Conservation (phyloP, 1,284 basidiomycete species). For the Cryptococcus hybrid region DNA sequence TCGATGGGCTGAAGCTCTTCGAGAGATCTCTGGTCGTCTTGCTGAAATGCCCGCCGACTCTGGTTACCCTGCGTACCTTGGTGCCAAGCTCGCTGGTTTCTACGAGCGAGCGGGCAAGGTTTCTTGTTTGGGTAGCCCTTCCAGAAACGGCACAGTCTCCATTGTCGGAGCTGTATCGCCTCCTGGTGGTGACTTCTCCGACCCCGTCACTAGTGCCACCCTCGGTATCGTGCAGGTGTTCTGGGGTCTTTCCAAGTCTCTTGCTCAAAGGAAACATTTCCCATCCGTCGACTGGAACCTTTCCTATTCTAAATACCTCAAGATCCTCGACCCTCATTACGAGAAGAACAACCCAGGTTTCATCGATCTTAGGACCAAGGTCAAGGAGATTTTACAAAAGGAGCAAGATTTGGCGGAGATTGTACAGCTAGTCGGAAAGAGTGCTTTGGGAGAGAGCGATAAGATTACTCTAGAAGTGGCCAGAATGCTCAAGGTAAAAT, state of each 20-base stretch:
- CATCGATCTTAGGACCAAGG: slow-evolving; percentile 83
- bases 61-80: slow-evolving; percentile 95
- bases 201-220: slow-evolving; percentile 96
- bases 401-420: slow-evolving; percentile 99
- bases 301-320: slow-evolving; percentile 98
- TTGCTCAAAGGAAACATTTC: slow-evolving; percentile 92
- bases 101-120: slow-evolving; percentile 99
- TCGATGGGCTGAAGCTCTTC: slow-evolving; percentile 98
- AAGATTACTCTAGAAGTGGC: slow-evolving; percentile 99
- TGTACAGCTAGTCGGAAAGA: slow-evolving; percentile 98
- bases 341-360: slow-evolving; percentile 89
- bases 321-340: slow-evolving; percentile 91
- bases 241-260: slow-evolving; percentile 53
- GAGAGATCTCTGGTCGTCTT: slow-evolving; percentile 98
- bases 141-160: slow-evolving; percentile 87
- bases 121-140: slow-evolving; percentile 84
- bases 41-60: slow-evolving; percentile 99
- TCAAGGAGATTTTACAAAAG: slow-evolving; percentile 97
- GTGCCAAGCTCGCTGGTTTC: slow-evolving; percentile 95
- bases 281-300: slow-evolving; percentile 99
- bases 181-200: slow-evolving; percentile 98
- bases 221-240: slow-evolving; percentile 99
- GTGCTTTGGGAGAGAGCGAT: slow-evolving; percentile 93
- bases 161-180: slow-evolving; percentile 99
- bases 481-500: slow-evolving; percentile 71